Percentiles rank a stretch among this genome's conserved stretches.
These are phyloP conservation scores for Neurospora sp. DNA, from an alignment of 495 filamentous ascomycete genomes.

Conservation along the genomic window DNA sequence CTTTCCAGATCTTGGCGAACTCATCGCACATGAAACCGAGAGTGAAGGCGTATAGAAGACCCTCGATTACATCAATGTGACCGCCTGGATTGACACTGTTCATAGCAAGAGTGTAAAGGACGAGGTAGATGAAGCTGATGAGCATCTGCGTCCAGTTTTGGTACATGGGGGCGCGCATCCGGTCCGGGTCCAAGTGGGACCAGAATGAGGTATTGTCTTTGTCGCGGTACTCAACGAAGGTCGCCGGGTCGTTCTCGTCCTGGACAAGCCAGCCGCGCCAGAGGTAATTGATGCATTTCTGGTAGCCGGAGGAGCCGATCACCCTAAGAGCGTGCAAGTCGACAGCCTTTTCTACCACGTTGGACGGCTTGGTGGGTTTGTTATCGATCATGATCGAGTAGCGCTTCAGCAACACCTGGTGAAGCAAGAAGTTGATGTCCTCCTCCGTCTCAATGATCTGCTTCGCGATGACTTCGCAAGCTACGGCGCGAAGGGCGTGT, in stretches of 20 bases:
- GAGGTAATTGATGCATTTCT: slow-evolving; percentile 80
- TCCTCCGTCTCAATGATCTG: slow-evolving; percentile 78
- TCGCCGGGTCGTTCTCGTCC: slow-evolving; percentile 76
- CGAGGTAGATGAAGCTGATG: slow-evolving; percentile 73
- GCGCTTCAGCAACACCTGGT: slow-evolving; percentile 77
- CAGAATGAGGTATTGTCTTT: slow-evolving; percentile 65
- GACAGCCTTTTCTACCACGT: slow-evolving; percentile 84
- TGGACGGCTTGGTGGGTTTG: slow-evolving; percentile 60
- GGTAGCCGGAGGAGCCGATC: slow-evolving; percentile 88
- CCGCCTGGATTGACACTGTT: slow-evolving; percentile 72
- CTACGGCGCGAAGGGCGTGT: slow-evolving; percentile 63
- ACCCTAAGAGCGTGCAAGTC: slow-evolving; percentile 82
- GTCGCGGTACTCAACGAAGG: slow-evolving; percentile 73
- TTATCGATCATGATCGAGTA: slow-evolving; percentile 72
- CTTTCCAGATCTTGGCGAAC: slow-evolving; percentile 77
- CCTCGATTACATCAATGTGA: slow-evolving; percentile 78
- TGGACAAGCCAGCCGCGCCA: slow-evolving; percentile 97
- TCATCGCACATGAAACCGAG: slow-evolving; percentile 91
- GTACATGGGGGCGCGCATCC: slow-evolving; percentile 84
- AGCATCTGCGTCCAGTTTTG: slow-evolving; percentile 84
- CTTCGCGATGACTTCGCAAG: slow-evolving; percentile 96
- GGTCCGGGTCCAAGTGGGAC: slow-evolving; percentile 80
- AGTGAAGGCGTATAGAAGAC: slow-evolving; percentile 81
- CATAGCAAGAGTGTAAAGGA: slow-evolving; percentile 79
- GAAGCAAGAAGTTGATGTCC: slow-evolving; percentile 63